phyloP scores from a whole-genome alignment of 768 basidiomycete genomes.

The Chalciporus piperatus region DNA sequence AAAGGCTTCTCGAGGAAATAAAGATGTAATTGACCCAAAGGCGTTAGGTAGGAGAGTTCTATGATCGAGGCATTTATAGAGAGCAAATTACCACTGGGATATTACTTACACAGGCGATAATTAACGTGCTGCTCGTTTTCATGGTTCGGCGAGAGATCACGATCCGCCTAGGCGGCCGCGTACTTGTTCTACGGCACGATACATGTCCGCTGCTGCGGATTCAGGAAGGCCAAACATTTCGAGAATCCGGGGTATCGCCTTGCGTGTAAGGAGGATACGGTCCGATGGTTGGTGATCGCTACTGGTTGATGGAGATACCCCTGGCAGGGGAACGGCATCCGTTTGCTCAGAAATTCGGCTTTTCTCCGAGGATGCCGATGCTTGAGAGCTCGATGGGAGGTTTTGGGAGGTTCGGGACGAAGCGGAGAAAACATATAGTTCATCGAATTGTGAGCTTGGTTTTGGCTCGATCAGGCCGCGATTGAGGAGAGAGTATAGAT shows the following conservation, averaged over 20 bases:
- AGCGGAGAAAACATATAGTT: slow-evolving; percentile 44
- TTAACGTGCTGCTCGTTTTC: neutral
- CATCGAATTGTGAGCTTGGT: slow-evolving; percentile 52
- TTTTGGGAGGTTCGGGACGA: slow-evolving; percentile 15
- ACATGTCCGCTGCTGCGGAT: slow-evolving; percentile 47
- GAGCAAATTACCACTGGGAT: slow-evolving; percentile 5
- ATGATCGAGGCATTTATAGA: neutral
- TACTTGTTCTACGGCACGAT: slow-evolving; percentile 65
- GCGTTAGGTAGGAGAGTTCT: slow-evolving; percentile 4
- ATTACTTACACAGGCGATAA: slow-evolving; percentile 10
- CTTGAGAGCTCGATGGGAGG: slow-evolving; percentile 4
- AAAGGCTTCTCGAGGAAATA: neutral
- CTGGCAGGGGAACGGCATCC: slow-evolving; percentile 1
- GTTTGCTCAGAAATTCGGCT: neutral
- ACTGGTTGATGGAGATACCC: neutral
- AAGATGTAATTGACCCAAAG: slow-evolving; percentile 3
- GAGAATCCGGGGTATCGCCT: slow-evolving; percentile 53
- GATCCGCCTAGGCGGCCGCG: slow-evolving; percentile 27
- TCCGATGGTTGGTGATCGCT: slow-evolving; percentile 12
- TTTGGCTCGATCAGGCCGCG: slow-evolving; percentile 55
- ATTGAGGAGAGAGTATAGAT: slow-evolving; percentile 60
- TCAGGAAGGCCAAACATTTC: slow-evolving; percentile 44
- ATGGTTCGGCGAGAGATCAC: slow-evolving; percentile 1
- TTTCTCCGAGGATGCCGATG: slow-evolving; percentile 12
- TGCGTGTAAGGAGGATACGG: slow-evolving; percentile 46